phyloP scores from a whole-genome alignment of 1,284 basidiomycete species.

The Pulchroboletus neoregius region DNA sequence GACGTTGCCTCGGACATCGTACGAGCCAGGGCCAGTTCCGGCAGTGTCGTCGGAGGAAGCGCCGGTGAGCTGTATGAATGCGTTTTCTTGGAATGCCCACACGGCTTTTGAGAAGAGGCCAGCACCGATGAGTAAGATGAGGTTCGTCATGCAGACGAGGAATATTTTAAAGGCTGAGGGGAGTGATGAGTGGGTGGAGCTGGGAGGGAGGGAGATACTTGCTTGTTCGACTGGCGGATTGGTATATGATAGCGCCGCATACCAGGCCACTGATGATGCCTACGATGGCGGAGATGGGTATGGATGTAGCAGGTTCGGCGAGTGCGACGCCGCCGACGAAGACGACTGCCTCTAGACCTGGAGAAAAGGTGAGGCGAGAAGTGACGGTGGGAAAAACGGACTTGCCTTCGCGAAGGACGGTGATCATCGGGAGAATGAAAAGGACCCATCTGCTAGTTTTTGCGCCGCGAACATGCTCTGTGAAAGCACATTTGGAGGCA shows the following conservation, averaged over 20 bases:
- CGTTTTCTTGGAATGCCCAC: constrained; percentile 66
- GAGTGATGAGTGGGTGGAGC: neutral
- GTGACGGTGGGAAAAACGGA: neutral
- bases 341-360: constrained; percentile 83
- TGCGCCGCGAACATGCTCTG: constrained; percentile 40
- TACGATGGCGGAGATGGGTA: constrained; percentile 84
- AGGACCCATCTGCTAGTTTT: constrained; percentile 76
- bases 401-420: constrained; percentile 84
- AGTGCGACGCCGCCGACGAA: constrained; percentile 93
- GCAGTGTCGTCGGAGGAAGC: constrained; percentile 71
- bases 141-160: constrained; percentile 84
- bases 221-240: constrained; percentile 72
- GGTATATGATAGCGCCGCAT: constrained; percentile 69
- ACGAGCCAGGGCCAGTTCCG: constrained; percentile 81
- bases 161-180: constrained; percentile 68
- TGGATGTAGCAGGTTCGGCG: constrained; percentile 72
- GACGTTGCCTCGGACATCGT: constrained; percentile 73
- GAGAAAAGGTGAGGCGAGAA: neutral
- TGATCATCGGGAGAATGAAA: constrained; percentile 85
- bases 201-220: constrained; percentile 28
- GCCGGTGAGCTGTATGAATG: constrained; percentile 69
- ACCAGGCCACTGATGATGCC: constrained; percentile 74
- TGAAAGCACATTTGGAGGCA: neutral
- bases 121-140: constrained; percentile 87
- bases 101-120: constrained; percentile 79